A percentile compares a stretch with the other conserved stretches of the same genome.
Evolutionary conservation across 2,329 filamentous ascomycete genomes (phyloP).

Genomic region (Fusarium burgessii): DNA sequence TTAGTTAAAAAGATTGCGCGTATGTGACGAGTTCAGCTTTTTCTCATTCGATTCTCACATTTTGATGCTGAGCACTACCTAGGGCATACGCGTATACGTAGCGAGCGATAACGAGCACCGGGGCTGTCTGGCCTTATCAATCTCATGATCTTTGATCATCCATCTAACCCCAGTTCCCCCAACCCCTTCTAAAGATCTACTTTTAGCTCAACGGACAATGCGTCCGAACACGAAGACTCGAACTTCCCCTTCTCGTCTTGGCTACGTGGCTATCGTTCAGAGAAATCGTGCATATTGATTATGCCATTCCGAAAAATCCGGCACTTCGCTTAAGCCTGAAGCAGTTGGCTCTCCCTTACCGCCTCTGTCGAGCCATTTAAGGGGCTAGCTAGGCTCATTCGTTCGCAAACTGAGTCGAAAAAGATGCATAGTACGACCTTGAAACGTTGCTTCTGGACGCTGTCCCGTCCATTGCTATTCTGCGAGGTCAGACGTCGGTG

Average conservation of each 20-base stretch:
- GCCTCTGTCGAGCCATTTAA: slow-evolving; percentile 23
- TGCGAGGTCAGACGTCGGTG: slow-evolving; percentile 33
- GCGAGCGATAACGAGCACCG: slow-evolving; percentile 12
- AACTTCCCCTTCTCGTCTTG: slow-evolving; percentile 1
- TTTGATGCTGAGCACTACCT: neutral
- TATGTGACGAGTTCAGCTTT: slow-evolving; percentile 25
- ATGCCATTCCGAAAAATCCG: slow-evolving; percentile 2
- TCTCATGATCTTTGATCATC: slow-evolving; percentile 45
- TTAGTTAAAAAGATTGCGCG: slow-evolving; percentile 18
- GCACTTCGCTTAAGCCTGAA: slow-evolving; percentile 22
- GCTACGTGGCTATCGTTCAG: slow-evolving; percentile 1
- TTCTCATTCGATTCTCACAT: slow-evolving; percentile 17
- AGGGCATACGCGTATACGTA: slow-evolving; percentile 26
- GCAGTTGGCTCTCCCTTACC: slow-evolving; percentile 26
- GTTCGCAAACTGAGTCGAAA: neutral
- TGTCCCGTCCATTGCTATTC: slow-evolving; percentile 7
- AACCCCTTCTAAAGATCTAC: slow-evolving; percentile 28
- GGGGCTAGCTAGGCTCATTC: slow-evolving; percentile 3
- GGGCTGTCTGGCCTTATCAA: slow-evolving; percentile 39
- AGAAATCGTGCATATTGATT: slow-evolving; percentile 5
- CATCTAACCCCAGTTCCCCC: slow-evolving; percentile 26
- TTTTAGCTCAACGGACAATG: slow-evolving; percentile 21
- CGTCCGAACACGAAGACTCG: slow-evolving; percentile 22
- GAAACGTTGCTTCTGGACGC: slow-evolving; percentile 6
- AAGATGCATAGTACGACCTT: slow-evolving; percentile 2